Evolutionary conservation across 2,329 filamentous ascomycete species (phyloP).

Genomic region (Fusarium falciforme): DNA sequence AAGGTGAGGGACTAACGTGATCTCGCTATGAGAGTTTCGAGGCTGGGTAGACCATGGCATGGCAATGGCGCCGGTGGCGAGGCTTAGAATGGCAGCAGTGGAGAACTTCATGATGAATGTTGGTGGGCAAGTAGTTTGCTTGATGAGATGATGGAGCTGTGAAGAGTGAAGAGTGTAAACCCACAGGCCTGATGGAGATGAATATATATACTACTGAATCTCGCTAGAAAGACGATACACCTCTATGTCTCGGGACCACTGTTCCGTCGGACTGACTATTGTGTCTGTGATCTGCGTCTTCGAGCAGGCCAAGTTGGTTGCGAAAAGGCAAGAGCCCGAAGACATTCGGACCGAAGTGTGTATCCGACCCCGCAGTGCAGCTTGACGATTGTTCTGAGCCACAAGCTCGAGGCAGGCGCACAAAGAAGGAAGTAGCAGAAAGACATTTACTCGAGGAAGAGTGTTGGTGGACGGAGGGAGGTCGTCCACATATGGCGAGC

Average conservation of each 20-base stretch:
- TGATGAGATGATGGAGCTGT: not conserved
- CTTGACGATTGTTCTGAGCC: not conserved
- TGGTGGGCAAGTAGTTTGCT: not conserved
- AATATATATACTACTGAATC: not conserved
- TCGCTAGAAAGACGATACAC: not conserved
- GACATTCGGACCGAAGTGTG: not conserved
- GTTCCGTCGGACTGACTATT: not conserved
- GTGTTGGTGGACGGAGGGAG: not conserved
- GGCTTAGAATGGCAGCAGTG: not conserved
- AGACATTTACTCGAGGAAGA: not conserved
- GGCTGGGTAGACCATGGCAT: not conserved
- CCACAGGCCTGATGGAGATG: not conserved
- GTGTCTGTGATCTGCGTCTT: not conserved
- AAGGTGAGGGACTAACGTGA: constrained; percentile 11
- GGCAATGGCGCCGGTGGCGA: not conserved
- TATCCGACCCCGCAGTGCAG: not conserved
- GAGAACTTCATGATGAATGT: constrained; percentile 11
- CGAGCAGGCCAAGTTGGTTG: not conserved
- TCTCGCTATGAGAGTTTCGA: not conserved
- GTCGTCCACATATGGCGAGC: not conserved
- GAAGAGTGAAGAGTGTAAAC: not conserved
- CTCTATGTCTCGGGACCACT: not conserved
- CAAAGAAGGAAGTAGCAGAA: not conserved
- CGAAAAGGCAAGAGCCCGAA: not conserved
- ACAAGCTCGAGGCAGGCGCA: not conserved